A percentile compares a stretch with the other conserved stretches of the same genome.
These are phyloP conservation scores for Amniculicola lignicola DNA, from an alignment of 495 filamentous ascomycete species.

Conservation along the genomic window DNA sequence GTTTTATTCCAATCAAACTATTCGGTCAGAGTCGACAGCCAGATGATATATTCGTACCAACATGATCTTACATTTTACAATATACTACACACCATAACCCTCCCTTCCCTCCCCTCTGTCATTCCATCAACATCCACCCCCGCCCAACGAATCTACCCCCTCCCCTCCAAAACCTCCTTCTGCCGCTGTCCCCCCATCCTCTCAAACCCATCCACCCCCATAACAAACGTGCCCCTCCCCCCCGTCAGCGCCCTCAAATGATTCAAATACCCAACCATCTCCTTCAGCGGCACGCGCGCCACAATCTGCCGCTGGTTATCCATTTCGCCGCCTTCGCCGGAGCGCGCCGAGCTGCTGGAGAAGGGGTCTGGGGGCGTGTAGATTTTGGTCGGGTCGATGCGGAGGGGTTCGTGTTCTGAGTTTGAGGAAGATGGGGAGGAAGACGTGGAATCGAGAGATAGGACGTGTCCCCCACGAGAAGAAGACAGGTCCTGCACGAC, in stretches of 20 bases:
- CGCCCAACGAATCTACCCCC: constrained; percentile 40
- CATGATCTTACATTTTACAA: too few relatives aligned
- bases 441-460: constrained; percentile 78
- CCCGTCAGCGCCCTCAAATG: constrained; percentile 83
- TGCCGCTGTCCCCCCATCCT: constrained; percentile 66
- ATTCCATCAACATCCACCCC: not conserved
- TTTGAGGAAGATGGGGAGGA: constrained; percentile 41
- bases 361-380: constrained; percentile 88
- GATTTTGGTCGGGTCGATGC: constrained; percentile 58
- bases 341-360: constrained; percentile 1
- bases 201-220: constrained; percentile 89
- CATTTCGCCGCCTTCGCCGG: not conserved
- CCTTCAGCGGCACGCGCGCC: constrained; percentile 84
- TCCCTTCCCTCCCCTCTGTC: not conserved
- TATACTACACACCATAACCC: not conserved
- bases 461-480: constrained; percentile 75
- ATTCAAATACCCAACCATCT: constrained; percentile 96
- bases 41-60: too few relatives aligned
- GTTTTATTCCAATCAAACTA: too few relatives aligned
- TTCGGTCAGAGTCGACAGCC: too few relatives aligned
- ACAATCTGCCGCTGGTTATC: constrained; percentile 59
- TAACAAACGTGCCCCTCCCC: constrained; percentile 86
- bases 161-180: constrained; percentile 54
- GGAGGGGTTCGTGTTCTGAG: constrained; percentile 33
- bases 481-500: constrained; percentile 90